A percentile compares a stretch with the other conserved stretches of the same genome.
Evolutionary conservation across 2,329 filamentous ascomycete genomes (phyloP).

Genomic region (Lachnellula occidentalis): DNA sequence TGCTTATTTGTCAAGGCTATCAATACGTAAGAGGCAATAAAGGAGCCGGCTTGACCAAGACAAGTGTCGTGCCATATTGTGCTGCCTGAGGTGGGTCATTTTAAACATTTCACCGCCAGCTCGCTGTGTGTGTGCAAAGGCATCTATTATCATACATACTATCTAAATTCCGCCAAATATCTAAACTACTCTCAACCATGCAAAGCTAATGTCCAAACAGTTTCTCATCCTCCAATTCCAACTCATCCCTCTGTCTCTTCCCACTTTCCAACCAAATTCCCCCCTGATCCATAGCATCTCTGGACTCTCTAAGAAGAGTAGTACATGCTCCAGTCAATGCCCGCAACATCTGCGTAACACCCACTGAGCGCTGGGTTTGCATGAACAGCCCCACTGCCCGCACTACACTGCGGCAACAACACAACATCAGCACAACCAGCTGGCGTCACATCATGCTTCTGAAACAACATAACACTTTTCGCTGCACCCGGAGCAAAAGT

Average conservation of each 20-base stretch:
- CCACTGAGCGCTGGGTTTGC: slow-evolving; percentile 33
- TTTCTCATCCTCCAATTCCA: not conserved
- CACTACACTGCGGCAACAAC: slow-evolving; percentile 41
- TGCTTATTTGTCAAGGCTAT: not conserved
- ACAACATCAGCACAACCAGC: slow-evolving; percentile 35
- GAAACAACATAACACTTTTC: slow-evolving; percentile 29
- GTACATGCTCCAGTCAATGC: slow-evolving; percentile 35
- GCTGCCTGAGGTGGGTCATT: not conserved
- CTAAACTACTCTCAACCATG: too few relatives aligned
- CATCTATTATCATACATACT: not conserved
- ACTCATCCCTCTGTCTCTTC: not conserved
- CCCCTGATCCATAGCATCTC: too few relatives aligned
- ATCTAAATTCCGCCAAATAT: not conserved
- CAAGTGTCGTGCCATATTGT: not conserved
- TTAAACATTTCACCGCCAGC: not conserved
- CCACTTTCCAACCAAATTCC: too few relatives aligned
- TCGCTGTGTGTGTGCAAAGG: not conserved
- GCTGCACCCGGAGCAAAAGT: slow-evolving; percentile 37
- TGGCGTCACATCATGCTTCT: slow-evolving; percentile 34
- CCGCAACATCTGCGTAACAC: slow-evolving; percentile 39
- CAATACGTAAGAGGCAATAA: not conserved
- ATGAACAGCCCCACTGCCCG: slow-evolving; percentile 36
- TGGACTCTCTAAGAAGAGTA: slow-evolving; percentile 3
- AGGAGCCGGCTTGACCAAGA: not conserved
- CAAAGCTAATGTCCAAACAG: not conserved